Conservation (phyloP, 2,329 filamentous ascomycete genomes). For the Teratosphaeriaceae sp. region DNA sequence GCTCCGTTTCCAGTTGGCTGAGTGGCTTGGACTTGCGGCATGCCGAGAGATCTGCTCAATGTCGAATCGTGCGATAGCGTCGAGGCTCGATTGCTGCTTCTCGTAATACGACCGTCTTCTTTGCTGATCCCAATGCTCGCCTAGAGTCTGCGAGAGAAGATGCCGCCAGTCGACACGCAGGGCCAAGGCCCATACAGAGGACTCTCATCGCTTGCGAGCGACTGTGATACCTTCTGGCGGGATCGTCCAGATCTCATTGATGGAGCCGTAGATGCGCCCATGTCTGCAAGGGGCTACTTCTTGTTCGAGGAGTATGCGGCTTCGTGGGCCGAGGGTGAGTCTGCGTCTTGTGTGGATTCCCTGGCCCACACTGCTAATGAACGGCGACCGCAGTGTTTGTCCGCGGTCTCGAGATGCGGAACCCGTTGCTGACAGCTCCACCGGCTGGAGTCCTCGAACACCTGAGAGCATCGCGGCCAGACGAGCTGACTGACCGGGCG, state of each 20-base stretch:
- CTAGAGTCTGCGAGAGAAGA: background rate
- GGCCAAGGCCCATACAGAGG: background rate
- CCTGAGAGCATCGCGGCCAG: conserved; percentile 8
- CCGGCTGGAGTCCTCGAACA: conserved; percentile 9
- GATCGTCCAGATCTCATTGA: background rate
- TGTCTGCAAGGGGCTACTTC: conserved; percentile 11
- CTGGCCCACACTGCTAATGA: background rate
- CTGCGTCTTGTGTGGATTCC: background rate
- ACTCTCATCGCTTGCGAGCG: background rate
- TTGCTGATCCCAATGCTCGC: too few species aligned
- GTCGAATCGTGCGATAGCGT: too few species aligned
- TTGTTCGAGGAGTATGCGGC: conserved; percentile 9
- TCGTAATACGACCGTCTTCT: too few species aligned
- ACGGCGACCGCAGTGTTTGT: conserved; percentile 7
- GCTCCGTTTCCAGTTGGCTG: too few species aligned
- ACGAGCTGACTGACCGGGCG: conserved; percentile 12
- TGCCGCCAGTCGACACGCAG: background rate
- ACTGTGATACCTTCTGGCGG: background rate
- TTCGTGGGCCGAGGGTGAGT: conserved; percentile 10
- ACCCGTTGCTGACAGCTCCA: conserved; percentile 7
- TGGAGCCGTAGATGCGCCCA: background rate
- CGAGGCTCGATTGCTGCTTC: too few species aligned
- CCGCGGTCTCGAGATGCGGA: conserved; percentile 5
- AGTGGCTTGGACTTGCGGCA: too few species aligned
- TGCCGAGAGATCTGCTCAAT: too few species aligned